A percentile compares a stretch with the other conserved stretches of the same genome.
phyloP scores from a whole-genome alignment of 208 protist genomes.

The Spongospora subterranea region DNA sequence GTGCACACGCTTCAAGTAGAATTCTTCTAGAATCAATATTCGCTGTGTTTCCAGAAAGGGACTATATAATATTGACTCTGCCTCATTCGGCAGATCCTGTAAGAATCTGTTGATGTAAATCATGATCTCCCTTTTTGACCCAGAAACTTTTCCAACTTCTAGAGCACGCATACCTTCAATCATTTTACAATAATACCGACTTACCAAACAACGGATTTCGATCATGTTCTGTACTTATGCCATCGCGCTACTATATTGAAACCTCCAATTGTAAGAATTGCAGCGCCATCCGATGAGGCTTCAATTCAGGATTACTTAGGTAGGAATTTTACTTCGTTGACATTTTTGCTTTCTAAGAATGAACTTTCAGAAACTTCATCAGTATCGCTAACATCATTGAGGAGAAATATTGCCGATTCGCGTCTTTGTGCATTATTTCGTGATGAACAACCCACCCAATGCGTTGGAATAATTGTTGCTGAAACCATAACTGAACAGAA shows the following conservation, averaged over 20 bases:
- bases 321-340: not conserved
- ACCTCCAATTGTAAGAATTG: not conserved
- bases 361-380: too few species aligned
- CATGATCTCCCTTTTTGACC: not conserved
- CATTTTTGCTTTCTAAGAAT: too few species aligned
- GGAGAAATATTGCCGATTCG: not conserved
- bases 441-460: not conserved
- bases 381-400: too few species aligned
- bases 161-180: not conserved
- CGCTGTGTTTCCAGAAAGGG: not conserved
- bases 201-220: not conserved
- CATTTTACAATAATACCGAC: not conserved
- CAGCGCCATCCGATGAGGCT: not conserved
- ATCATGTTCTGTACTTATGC: conserved; percentile 43
- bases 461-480: not conserved
- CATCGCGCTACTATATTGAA: not conserved
- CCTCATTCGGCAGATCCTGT: not conserved
- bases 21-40: not conserved
- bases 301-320: not conserved
- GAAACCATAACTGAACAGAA: not conserved
- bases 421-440: not conserved
- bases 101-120: not conserved
- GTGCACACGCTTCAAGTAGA: not conserved
- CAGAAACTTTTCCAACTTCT: not conserved
- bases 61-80: not conserved